These are phyloP conservation scores for Corchorus olitorius DNA, from an alignment of 345 rosid species.

Conservation along the genomic window DNA sequence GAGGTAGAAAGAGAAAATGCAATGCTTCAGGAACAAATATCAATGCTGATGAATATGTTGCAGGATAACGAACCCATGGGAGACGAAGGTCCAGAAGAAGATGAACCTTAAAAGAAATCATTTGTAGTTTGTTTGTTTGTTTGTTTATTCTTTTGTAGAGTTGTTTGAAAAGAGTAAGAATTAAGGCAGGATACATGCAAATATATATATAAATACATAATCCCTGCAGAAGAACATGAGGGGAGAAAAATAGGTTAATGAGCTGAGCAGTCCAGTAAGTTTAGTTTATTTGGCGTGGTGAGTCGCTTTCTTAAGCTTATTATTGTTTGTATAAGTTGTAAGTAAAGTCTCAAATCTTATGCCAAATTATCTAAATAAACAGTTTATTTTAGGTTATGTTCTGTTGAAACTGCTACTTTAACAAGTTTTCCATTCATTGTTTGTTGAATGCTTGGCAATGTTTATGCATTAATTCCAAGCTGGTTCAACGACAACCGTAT, in stretches of 20 bases:
- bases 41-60: constrained; percentile 83
- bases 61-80: constrained; percentile 56
- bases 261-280: neutral
- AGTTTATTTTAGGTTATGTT: neutral
- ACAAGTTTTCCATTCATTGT: too few relatives aligned
- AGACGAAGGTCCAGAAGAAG: constrained; percentile 46
- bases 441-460: too few relatives aligned
- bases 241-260: neutral
- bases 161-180: constrained; percentile 27
- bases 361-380: constrained; percentile 4
- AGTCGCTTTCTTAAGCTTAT: constrained; percentile 4
- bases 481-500: too few relatives aligned
- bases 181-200: constrained; percentile 10
- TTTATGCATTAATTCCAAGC: too few relatives aligned
- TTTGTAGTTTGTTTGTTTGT: constrained; percentile 35
- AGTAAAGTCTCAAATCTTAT: neutral
- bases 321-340: neutral
- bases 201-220: neutral
- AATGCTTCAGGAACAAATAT: constrained; percentile 77
- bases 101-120: constrained; percentile 42
- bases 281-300: neutral
- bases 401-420: neutral
- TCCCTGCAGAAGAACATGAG: neutral
- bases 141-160: constrained; percentile 43
- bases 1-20: constrained; percentile 81